These are phyloP conservation scores for Sphaceloma murrayae DNA, from an alignment of 2,329 filamentous ascomycete genomes.

Conservation along the genomic window DNA sequence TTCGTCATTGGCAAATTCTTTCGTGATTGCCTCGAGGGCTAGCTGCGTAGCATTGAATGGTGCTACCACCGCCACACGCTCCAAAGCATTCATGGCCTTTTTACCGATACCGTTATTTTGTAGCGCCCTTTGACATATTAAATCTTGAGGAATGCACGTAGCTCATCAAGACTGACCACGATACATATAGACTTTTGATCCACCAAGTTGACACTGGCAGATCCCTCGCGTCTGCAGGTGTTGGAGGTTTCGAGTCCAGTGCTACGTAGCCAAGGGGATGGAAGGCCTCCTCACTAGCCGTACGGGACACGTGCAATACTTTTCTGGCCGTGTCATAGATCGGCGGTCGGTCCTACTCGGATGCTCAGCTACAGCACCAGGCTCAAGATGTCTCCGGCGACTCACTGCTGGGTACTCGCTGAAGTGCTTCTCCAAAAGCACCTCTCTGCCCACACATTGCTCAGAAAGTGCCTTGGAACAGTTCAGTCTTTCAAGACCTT, in stretches of 20 bases:
- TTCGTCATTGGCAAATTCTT: constrained; percentile 9
- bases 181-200: constrained; percentile 5
- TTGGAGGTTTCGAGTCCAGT: neutral
- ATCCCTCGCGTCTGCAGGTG: neutral
- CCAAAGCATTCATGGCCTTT: neutral
- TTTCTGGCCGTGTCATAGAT: constrained; percentile 8
- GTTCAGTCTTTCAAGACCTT: neutral
- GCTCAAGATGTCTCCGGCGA: no score
- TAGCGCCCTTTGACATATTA: neutral
- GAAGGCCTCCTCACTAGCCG: neutral
- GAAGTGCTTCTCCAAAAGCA: neutral
- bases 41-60: constrained; percentile 3
- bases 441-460: neutral
- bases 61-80: neutral
- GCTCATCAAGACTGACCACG: neutral
- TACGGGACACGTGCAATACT: neutral
- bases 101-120: constrained; percentile 6
- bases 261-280: constrained; percentile 4
- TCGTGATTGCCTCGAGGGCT: constrained; percentile 8
- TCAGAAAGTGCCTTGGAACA: neutral
- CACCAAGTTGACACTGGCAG: neutral
- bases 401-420: neutral
- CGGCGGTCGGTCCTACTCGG: neutral
- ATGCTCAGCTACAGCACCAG: neutral
- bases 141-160: neutral